These are phyloP conservation scores for Rhizopogon salebrosus DNA, from an alignment of 768 basidiomycete genomes.

Conservation along the genomic window DNA sequence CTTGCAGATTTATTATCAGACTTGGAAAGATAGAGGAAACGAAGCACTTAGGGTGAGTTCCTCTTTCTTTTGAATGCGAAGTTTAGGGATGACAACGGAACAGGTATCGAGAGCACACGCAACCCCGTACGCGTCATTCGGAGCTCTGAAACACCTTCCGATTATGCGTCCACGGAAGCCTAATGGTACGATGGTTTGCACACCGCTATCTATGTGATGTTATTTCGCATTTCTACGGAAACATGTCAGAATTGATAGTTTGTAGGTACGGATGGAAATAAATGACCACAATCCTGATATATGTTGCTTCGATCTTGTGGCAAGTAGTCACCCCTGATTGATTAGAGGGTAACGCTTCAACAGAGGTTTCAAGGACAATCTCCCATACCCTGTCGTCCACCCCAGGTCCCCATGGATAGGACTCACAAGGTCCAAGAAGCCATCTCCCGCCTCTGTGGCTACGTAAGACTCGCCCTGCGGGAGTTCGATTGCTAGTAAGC, in stretches of 20 bases:
- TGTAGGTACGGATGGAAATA: conserved; percentile 17
- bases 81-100: neutral
- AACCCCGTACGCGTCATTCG: conserved; percentile 24
- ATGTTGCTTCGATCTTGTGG: conserved; percentile 25
- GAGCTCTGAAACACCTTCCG: conserved; percentile 13
- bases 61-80: neutral
- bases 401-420: neutral
- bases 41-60: conserved; percentile 13
- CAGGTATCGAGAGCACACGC: conserved; percentile 17
- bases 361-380: conserved; percentile 25
- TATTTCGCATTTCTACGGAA: neutral
- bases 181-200: conserved; percentile 30
- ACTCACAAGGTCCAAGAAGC: neutral
- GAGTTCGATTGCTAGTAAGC: too few relatives aligned
- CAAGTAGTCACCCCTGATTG: neutral
- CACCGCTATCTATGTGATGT: conserved; percentile 17
- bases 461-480: too few relatives aligned
- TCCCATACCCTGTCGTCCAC: conserved; percentile 10
- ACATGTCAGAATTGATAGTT: neutral
- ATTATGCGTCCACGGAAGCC: conserved; percentile 20
- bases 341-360: neutral
- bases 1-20: conserved; percentile 19
- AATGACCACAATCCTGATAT: conserved; percentile 10
- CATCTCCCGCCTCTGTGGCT: neutral
- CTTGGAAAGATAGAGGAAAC: conserved; percentile 12